Evolutionary conservation across 148 eudicot genomes (phyloP).

Genomic region (Rhododendron vialii): DNA sequence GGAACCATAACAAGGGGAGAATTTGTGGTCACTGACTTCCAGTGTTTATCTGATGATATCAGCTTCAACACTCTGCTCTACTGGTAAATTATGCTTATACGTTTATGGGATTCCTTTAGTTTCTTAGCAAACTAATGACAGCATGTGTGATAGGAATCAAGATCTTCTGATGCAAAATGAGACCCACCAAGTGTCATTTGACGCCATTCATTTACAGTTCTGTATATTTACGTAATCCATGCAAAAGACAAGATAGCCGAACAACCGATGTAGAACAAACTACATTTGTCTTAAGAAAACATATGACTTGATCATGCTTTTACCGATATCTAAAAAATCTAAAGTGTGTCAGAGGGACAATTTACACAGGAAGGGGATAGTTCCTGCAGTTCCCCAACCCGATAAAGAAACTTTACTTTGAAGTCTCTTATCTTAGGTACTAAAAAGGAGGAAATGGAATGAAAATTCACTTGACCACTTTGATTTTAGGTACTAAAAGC

Average conservation of each 20-base stretch:
- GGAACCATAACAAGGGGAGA: conserved; percentile 93
- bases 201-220: neutral
- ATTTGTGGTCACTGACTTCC: conserved; percentile 48
- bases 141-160: neutral
- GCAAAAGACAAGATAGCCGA: neutral
- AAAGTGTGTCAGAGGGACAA: neutral
- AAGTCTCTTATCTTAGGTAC: neutral
- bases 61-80: conserved; percentile 42
- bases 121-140: neutral
- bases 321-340: neutral
- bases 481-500: neutral
- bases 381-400: neutral
- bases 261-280: neutral
- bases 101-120: neutral
- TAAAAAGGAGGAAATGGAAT: neutral
- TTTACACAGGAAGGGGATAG: neutral
- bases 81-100: conserved; percentile 38
- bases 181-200: neutral
- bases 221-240: neutral
- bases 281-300: neutral
- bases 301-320: neutral
- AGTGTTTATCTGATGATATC: conserved; percentile 39
- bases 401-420: neutral
- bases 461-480: neutral
- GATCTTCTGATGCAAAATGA: neutral